Evolutionary conservation across 208 protist species (phyloP), one percentile per base, ranked within the genome.

Genomic region (Acanthamoeba rhysodes): DNA sequence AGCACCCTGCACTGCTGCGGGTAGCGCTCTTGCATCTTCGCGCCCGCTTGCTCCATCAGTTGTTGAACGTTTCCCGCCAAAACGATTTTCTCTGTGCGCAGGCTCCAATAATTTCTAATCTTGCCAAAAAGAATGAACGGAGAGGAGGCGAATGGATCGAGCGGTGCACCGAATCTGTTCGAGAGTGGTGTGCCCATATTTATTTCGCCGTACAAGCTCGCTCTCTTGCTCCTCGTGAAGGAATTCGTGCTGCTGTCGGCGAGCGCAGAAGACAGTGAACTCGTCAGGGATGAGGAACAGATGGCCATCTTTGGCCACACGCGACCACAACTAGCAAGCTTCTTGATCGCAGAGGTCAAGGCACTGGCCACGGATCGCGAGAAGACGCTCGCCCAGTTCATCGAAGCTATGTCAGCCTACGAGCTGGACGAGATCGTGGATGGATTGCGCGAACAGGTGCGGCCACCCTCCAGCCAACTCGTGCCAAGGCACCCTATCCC

Each of bases 211-310:
- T 41, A 88, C 50, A 88, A 88, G 50, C 48, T 88, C 80, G 27
- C 50, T 5, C 12, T 88, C 14, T 8, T 88, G 80, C 5, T 88
- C 12, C 80, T 88, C 29, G 80, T 41, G 3, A n/a, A 41, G 80
- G 80, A 88, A 88, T 88, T 88, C n/a, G 80, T 88, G 12, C 48
- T 41, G 20, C 80, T 88, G n/a, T 88, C 80, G 20, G 80, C 74
- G 27, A 29, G 32, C 14, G 80, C 50, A 29, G 29, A 88, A 7
- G 80, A 80, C 2, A 53, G 27, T 34, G 72, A 53, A 48, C 5
- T 80, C 37, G 22, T 72, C 27, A 6, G 16, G 50, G 72, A 53
- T 20, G 72, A 80, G 24, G 66, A 72, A 18, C 5, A 72, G 66
- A 32, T 29, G 29, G 72, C 72, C 32, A 24, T 80, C 32, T 80